These are phyloP conservation scores for Jamesozyma piceae DNA, from an alignment of 805 yeast genomes.

Conservation along the genomic window DNA sequence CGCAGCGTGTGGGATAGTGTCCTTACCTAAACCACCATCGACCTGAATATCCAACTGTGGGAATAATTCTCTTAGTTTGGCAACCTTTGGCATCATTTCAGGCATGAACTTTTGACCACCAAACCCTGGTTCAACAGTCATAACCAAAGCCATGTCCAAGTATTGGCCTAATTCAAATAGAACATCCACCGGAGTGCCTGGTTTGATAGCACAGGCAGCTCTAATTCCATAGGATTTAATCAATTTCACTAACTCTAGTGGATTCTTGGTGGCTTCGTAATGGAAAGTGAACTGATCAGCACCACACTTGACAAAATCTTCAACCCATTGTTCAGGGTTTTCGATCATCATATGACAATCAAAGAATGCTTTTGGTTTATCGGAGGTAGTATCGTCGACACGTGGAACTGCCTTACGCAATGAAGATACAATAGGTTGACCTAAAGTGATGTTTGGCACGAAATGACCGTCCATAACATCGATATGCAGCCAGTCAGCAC, in stretches of 20 bases:
- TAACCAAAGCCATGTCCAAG: conserved; percentile 89
- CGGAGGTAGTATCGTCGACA: conserved; percentile 31
- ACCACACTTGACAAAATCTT: conserved; percentile 83
- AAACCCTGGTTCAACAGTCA: conserved; percentile 99
- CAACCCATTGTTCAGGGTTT: conserved; percentile 87
- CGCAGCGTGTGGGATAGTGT: conserved; percentile 81
- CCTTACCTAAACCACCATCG: conserved; percentile 90
- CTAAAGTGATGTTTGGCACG: conserved; percentile 92
- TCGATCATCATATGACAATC: conserved; percentile 99
- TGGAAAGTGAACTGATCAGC: conserved; percentile 96
- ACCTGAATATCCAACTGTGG: conserved; percentile 86
- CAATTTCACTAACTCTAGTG: conserved; percentile 58
- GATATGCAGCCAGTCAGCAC: conserved; percentile 95
- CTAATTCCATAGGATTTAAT: conserved; percentile 78
- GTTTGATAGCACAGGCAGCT: conserved; percentile 92
- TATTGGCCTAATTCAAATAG: conserved; percentile 64
- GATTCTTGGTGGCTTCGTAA: conserved; percentile 81
- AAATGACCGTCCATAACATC: conserved; percentile 99
- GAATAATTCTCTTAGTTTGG: conserved; percentile 56
- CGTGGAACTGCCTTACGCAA: conserved; percentile 72
- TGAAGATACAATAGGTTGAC: conserved; percentile 78
- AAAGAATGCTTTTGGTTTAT: conserved; percentile 46
- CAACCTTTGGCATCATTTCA: conserved; percentile 94
- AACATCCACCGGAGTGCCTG: conserved; percentile 81
- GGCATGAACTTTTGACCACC: conserved; percentile 97